Base-by-base conservation (phyloP, 257 asterid species). In the Sherardia arvensis region DNA sequence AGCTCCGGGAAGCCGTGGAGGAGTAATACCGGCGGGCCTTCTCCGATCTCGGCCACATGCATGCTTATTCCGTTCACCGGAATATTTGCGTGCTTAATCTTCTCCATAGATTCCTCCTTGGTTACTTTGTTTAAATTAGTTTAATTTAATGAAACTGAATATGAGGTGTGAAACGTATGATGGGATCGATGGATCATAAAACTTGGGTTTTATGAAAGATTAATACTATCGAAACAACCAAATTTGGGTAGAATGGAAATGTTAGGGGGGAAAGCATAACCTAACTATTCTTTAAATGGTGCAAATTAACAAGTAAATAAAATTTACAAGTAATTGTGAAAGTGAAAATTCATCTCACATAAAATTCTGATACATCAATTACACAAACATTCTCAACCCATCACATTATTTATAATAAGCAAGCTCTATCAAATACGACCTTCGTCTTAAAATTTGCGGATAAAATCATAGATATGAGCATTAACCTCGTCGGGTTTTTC, bases 1-100 rank as follows among this genome's bases (percentile, higher is more conserved):
- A 92, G 96, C 75, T 90, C 99, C 20, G 99, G 99, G 79, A 93
- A 93, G 45, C 97, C 97, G 66, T 90, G 97, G 64, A 93, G 80
- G 80, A 93, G 78, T 0, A 93, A 73, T 36, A 93, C 75, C 32
- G 95, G 81, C 21, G 94, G 99, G 6, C 99, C 99, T 4, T 79
- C 67, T 23, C 95, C 96, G 47, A 83, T 79, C 36, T 87, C 97
- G 12, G 96, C 99, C 45, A 93, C 89, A 78, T 93, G 99, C 85
- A 90, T 72, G 51, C 80, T 87, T 38, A 85, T 78, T 25, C 96
- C 96, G 76, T 85, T 92, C 15, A 88, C 77, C 9, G 9, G 20
- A 32, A 89, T 54, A 4, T 32, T 83, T 14, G 29, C 74, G 80
- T 92, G 97, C 51, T 69, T 76, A 72, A 92, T 79, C 38, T 82